Conservation (phyloP, 768 basidiomycete genomes). For the Russula sp. region DNA sequence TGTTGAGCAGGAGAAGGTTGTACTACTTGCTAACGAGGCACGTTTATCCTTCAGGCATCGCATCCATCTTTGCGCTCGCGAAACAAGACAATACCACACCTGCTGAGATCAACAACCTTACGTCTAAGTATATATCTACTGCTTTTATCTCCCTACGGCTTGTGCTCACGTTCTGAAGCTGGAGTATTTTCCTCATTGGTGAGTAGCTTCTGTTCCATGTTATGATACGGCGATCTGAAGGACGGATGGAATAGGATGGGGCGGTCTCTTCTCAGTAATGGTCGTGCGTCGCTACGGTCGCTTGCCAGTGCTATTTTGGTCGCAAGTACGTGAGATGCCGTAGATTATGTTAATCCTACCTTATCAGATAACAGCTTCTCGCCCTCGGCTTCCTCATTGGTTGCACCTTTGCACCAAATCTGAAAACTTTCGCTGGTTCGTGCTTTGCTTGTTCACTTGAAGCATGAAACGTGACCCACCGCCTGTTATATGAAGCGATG, state of each 20-base stretch:
- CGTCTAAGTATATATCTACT: constrained; percentile 42
- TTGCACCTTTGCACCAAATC: constrained; percentile 54
- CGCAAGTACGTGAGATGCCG: constrained; percentile 44
- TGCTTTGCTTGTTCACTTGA: constrained; percentile 32
- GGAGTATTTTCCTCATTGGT: constrained; percentile 66
- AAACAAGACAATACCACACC: constrained; percentile 53
- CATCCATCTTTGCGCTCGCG: constrained; percentile 59
- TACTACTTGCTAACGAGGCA: background rate
- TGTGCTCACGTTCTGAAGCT: constrained; percentile 38
- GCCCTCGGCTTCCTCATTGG: constrained; percentile 58
- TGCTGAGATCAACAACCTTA: constrained; percentile 58
- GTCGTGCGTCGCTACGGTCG: constrained; percentile 61
- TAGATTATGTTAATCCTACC: background rate
- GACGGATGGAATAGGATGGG: constrained; percentile 45
- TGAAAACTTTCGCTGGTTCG: constrained; percentile 56
- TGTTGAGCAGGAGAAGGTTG: background rate
- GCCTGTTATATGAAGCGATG: constrained; percentile 42
- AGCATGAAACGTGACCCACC: background rate
- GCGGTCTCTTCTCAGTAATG: constrained; percentile 60
- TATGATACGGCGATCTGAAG: background rate
- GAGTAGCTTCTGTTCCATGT: constrained; percentile 27
- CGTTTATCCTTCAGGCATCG: constrained; percentile 47
- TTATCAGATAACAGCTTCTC: constrained; percentile 42
- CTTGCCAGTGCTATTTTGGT: constrained; percentile 69
- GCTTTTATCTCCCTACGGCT: constrained; percentile 30